Conservation (phyloP, 1,284 basidiomycete species). For the Tilletia walkeri region DNA sequence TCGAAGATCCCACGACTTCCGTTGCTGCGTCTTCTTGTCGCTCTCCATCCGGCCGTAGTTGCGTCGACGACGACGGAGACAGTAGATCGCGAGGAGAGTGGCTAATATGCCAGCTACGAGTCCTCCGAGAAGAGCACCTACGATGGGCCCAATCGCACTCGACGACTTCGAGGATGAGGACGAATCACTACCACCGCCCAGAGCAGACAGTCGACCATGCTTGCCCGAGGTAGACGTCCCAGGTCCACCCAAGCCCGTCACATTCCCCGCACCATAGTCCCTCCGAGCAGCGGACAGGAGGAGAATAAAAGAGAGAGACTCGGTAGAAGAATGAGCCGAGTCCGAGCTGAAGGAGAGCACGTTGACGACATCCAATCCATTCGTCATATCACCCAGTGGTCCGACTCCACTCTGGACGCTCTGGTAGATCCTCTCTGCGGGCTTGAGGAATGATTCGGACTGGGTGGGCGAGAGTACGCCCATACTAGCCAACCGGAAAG, state of each 20-base stretch:
- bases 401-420: constrained; percentile 34
- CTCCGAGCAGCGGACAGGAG: constrained; percentile 46
- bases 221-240: constrained; percentile 16
- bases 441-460: constrained; percentile 20
- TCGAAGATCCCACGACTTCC: too few species aligned
- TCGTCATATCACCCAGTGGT: constrained; percentile 31
- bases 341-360: constrained; percentile 38
- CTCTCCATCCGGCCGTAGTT: too few species aligned
- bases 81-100: background rate
- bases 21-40: too few species aligned
- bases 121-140: background rate
- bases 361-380: constrained; percentile 41
- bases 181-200: background rate
- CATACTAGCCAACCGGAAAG: constrained; percentile 47
- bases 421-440: constrained; percentile 41
- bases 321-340: constrained; percentile 36
- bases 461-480: constrained; percentile 24
- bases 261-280: constrained; percentile 33
- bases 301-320: constrained; percentile 45
- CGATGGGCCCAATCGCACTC: background rate
- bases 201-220: background rate
- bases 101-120: background rate
- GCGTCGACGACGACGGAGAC: background rate
- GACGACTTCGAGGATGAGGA: background rate
- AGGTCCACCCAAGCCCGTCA: constrained; percentile 25